phyloP scores from a whole-genome alignment of 78 protist species.

The Creolimax fragrantissima region DNA sequence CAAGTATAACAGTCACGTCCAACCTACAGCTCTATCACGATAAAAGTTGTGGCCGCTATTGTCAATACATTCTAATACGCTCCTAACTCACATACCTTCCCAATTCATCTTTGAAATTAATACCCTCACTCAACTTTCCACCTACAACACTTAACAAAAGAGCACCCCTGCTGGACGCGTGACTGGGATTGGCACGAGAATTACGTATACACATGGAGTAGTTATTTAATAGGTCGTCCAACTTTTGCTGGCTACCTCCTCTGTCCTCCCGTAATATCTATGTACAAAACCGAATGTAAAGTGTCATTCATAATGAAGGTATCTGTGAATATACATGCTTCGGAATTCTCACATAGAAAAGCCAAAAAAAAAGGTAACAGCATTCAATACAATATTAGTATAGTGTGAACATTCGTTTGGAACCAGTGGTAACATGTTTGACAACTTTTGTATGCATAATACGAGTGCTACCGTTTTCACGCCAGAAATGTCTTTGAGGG shows the following conservation, averaged over 20 bases:
- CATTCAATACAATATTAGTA: no score
- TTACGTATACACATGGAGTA: not conserved
- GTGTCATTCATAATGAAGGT: no score
- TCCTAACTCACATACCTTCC: constrained; percentile 8
- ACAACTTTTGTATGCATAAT: no score
- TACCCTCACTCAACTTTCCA: constrained; percentile 84
- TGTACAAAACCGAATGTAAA: no score
- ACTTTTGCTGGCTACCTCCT: not conserved
- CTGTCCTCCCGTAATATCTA: not conserved
- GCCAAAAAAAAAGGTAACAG: no score
- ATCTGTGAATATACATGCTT: no score
- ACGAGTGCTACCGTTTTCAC: not conserved
- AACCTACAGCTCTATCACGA: no score
- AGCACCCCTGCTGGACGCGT: constrained; percentile 36
- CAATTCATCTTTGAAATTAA: constrained; percentile 70
- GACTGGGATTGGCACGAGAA: not conserved
- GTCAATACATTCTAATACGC: not conserved
- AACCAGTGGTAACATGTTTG: no score
- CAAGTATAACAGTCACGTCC: not conserved
- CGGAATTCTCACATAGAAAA: no score
- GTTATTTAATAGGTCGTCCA: not conserved
- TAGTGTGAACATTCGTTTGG: no score
- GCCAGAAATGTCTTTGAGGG: not conserved
- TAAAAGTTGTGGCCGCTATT: not conserved
- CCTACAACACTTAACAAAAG: constrained; percentile 56